A percentile compares a stretch with the other conserved stretches of the same genome.
Evolutionary conservation across 805 yeast genomes (phyloP).

Genomic region (Kazachstania kunashirensis): DNA sequence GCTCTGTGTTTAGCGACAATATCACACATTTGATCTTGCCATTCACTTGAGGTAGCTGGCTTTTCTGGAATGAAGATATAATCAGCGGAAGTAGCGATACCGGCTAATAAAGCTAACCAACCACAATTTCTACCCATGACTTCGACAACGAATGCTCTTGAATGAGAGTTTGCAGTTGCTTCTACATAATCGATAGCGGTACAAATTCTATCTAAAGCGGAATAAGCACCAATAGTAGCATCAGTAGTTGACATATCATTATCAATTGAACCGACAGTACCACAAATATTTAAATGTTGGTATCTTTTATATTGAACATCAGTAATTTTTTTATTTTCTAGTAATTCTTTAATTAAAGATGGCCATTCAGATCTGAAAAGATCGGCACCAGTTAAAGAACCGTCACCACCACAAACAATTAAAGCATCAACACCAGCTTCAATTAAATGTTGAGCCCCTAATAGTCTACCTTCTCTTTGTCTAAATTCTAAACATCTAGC

Average conservation of each 20-base stretch:
- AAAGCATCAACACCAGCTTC: constrained; percentile 67
- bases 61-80: constrained; percentile 72
- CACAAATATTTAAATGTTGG: constrained; percentile 56
- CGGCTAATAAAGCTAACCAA: constrained; percentile 77
- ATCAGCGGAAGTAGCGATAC: constrained; percentile 72
- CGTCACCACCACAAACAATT: constrained; percentile 78
- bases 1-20: constrained; percentile 56
- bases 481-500: constrained; percentile 63
- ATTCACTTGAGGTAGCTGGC: constrained; percentile 52
- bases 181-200: constrained; percentile 69
- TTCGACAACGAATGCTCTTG: constrained; percentile 75
- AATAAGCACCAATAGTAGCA: constrained; percentile 72
- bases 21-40: constrained; percentile 60
- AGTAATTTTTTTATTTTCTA: constrained; percentile 39
- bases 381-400: constrained; percentile 76
- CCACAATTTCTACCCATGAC: constrained; percentile 91
- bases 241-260: constrained; percentile 81
- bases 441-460: constrained; percentile 57
- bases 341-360: constrained; percentile 49
- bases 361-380: constrained; percentile 74
- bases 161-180: constrained; percentile 76
- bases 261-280: constrained; percentile 75
- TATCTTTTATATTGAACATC: constrained; percentile 37
- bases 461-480: constrained; percentile 55
- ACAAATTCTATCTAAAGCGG: constrained; percentile 67